A percentile compares a stretch with the other conserved stretches of the same genome.
Conservation (phyloP, 1,284 basidiomycete genomes). For the Pyrrhoderma lamaoense region DNA sequence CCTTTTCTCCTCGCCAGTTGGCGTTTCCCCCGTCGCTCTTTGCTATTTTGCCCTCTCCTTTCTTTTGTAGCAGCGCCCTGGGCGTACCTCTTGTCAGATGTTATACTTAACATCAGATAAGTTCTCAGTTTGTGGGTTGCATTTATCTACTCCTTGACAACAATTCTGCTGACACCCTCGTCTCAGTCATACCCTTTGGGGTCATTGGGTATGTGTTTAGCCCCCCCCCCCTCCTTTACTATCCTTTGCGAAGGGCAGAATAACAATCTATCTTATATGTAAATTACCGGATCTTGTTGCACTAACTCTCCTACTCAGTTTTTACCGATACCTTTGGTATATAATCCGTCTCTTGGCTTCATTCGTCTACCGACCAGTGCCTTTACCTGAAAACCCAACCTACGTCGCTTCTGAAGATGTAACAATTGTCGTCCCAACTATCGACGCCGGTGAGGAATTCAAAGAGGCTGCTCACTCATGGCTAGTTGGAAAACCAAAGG, state of each 20-base stretch:
- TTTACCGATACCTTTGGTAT: conserved; percentile 90
- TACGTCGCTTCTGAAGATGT: conserved; percentile 87
- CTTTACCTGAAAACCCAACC: conserved; percentile 80
- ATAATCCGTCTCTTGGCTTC: conserved; percentile 73
- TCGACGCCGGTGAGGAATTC: conserved; percentile 91
- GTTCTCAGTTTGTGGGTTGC: conserved; percentile 64
- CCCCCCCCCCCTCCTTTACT: background rate
- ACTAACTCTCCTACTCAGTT: conserved; percentile 35
- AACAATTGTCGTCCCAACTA: conserved; percentile 90
- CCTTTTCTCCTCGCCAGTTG: conserved; percentile 11
- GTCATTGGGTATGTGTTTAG: conserved; percentile 67
- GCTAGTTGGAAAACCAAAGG: conserved; percentile 85
- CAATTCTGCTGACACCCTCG: conserved; percentile 8
- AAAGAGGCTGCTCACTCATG: conserved; percentile 86
- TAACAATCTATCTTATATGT: no score
- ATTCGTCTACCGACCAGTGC: conserved; percentile 75
- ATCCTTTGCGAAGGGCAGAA: background rate
- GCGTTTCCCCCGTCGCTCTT: conserved; percentile 18
- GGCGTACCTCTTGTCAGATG: conserved; percentile 30
- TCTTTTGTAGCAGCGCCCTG: conserved; percentile 2
- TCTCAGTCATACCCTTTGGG: conserved; percentile 79
- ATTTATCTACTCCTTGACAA: conserved; percentile 9
- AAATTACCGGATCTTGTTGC: background rate
- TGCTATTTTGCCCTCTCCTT: conserved; percentile 5
- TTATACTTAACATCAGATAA: conserved; percentile 72